A percentile compares a stretch with the other conserved stretches of the same genome.
phyloP scores from a whole-genome alignment of 805 yeast species.

The Starmera caribaea region DNA sequence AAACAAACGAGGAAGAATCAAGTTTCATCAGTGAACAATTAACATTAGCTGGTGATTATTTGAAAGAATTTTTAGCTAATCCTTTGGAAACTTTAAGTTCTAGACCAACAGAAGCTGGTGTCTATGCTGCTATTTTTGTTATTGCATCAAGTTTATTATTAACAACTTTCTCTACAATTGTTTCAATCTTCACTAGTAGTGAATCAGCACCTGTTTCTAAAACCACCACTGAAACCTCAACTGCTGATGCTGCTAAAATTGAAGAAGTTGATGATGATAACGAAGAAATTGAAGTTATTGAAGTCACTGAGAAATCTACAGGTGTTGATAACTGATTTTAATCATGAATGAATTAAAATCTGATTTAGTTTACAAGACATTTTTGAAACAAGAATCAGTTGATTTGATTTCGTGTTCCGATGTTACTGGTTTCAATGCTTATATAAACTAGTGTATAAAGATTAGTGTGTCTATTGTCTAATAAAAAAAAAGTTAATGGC shows the following conservation, averaged over 20 bases:
- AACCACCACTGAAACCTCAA: constrained; percentile 3
- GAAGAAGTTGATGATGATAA: not conserved
- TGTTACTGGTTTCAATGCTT: too few species aligned
- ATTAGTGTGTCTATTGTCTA: too few species aligned
- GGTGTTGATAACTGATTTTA: constrained; percentile 8
- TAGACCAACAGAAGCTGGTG: constrained; percentile 41
- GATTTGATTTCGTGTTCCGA: not conserved
- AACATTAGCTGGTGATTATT: constrained; percentile 21
- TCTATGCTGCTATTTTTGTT: constrained; percentile 34
- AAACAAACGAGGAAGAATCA: not conserved
- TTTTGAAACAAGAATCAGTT: not conserved
- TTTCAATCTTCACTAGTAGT: constrained; percentile 14
- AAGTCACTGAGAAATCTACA: constrained; percentile 2
- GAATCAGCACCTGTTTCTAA: constrained; percentile 2
- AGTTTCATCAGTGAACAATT: constrained; percentile 8
- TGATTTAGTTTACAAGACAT: not conserved
- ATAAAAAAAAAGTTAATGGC: too few species aligned
- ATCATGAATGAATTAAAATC: constrained; percentile 3
- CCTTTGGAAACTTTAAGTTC: constrained; percentile 35
- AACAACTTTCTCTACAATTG: constrained; percentile 30
- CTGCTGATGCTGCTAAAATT: not conserved
- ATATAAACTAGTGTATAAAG: too few species aligned
- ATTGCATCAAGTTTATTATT: constrained; percentile 31
- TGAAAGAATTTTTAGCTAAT: constrained; percentile 29
- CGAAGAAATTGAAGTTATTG: constrained; percentile 6